Base-by-base conservation (phyloP, 2,329 filamentous ascomycete genomes). In the Xenosphaeropsis pyriputrescens region DNA sequence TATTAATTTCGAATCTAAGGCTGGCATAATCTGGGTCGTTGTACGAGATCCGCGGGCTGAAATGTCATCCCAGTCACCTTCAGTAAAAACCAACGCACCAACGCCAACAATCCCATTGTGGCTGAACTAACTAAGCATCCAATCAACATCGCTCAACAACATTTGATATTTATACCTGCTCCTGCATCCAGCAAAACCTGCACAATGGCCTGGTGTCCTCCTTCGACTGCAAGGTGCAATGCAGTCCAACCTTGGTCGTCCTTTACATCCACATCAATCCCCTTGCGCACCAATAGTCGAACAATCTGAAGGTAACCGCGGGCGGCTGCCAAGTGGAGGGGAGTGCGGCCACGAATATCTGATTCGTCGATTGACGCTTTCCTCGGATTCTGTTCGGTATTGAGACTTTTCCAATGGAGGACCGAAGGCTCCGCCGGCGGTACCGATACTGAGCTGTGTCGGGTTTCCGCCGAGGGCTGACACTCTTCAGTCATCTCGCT, bases 181-280 rank as follows among this genome's bases (percentile, higher is more conserved):
- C 35, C 13, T 39, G 15, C 6, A 4, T 41, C 22, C 2, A 41
- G 6, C 13, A 42, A 26, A 13, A 42, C 26, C 29, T 19, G 15
- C 7, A 39, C 39, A 8, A 41, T 18, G 9, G 19, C 32, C 12
- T 43, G 29, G 29, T 43, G 39, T 13, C 34, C 37, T 6, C 31
- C 30, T 13, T 51, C 48, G 1, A 47, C 50, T 6, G 41, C 50
- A 15, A 52, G 36, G 35, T 52, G 47, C 2, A 51, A 39, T 2
- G 50, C 44, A 40, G 49, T 51, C 29, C 47, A 39, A 11, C 42
- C 42, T 34, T 39, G 26, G 4, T 36, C 18, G 22, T 50, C 48
- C 22, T 46, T 46, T 18, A 39, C 46, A 37, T 50, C 50, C 9
- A 47, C 32, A 34, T 52, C 40, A 1, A 47, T 47, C 2, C 49